Base-by-base conservation (phyloP, 805 yeast species). In the Cyberlindnera xylosilytica region DNA sequence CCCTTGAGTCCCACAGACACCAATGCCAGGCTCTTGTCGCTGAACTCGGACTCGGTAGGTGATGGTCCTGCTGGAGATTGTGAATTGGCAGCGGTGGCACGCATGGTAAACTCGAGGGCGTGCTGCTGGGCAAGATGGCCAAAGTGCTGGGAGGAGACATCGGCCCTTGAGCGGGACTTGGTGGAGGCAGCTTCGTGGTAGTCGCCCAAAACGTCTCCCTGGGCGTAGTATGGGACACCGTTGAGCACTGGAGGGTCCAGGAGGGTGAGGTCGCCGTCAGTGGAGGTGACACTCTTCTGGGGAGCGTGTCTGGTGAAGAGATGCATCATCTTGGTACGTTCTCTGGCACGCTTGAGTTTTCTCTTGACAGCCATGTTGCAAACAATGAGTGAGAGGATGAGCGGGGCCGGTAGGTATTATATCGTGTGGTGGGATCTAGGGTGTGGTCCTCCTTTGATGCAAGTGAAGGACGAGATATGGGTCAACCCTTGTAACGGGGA, bases 1-100 rank as follows among this genome's bases (percentile, higher is more conserved):
- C 61, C 62, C 33, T 50, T 51, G 4, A 56, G 15, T 0, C 57
- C 53, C 20, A 45, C 48, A 4, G 51, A 50, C 11, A 45, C 49
- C 8, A 41, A 33, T 12, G 26, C 42, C 30, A 31, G 19, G 24
- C 29, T 34, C 22, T 30, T 45, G 27, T 35, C 41, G 34, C 32
- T 15, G 51, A 49, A 51, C 28, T 45, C 43, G 9, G 42, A 29
- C 5, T 42, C 47, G 2, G 50, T 33, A 31, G 52, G 49, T 2
- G 51, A 40, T 3, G 41, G 41, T 1, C 13, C 34, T 4, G 44
- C 37, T 23, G 42, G 4, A n/a, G 22, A 3, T 18, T 19, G 7
- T 10, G 11, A 6, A 26, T 8, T 26, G 20, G 19, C 16, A 10
- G 34, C 34, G 10, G 29, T 20, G 10, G 50, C 46, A 11, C 42